phyloP scores from a whole-genome alignment of 371 early-diverging fungal genomes.

The Rhizomucor pusillus region DNA sequence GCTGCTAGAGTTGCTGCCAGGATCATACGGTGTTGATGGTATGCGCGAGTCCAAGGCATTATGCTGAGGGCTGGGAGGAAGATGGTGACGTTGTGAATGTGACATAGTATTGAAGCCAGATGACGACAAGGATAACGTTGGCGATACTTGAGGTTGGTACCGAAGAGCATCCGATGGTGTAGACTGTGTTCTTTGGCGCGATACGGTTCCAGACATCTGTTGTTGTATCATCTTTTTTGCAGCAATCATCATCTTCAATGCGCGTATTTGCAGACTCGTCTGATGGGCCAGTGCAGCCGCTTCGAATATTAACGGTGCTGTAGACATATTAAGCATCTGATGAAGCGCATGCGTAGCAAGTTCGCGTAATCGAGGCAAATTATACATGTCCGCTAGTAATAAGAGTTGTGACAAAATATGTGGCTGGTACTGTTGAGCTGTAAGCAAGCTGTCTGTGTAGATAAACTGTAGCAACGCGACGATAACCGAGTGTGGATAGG shows the following conservation, averaged over 20 bases:
- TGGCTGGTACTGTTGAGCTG: slow-evolving; percentile 49
- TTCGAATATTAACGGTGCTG: slow-evolving; percentile 59
- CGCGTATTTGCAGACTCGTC: slow-evolving; percentile 51
- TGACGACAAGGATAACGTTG: neutral
- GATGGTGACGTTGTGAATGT: slow-evolving; percentile 8
- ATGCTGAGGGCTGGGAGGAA: slow-evolving; percentile 4
- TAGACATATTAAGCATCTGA: slow-evolving; percentile 53
- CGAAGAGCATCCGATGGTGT: slow-evolving; percentile 1
- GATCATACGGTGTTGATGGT: slow-evolving; percentile 9
- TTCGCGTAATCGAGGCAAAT: slow-evolving; percentile 50
- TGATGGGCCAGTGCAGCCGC: slow-evolving; percentile 51
- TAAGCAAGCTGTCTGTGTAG: slow-evolving; percentile 63
- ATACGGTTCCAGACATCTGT: slow-evolving; percentile 13
- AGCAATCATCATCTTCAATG: slow-evolving; percentile 48
- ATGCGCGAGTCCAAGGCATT: slow-evolving; percentile 3
- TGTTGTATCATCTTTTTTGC: slow-evolving; percentile 35
- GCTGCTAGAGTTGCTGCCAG: slow-evolving; percentile 7
- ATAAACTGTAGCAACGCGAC: slow-evolving; percentile 61
- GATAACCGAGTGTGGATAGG: slow-evolving; percentile 55
- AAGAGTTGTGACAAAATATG: slow-evolving; percentile 59
- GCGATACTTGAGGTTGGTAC: neutral
- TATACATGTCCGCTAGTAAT: slow-evolving; percentile 54
- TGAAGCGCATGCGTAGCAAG: slow-evolving; percentile 50
- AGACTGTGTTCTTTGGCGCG: neutral
- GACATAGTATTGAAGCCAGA: neutral